phyloP scores from a whole-genome alignment of 768 basidiomycete species.

The Leccinum uliginosum region DNA sequence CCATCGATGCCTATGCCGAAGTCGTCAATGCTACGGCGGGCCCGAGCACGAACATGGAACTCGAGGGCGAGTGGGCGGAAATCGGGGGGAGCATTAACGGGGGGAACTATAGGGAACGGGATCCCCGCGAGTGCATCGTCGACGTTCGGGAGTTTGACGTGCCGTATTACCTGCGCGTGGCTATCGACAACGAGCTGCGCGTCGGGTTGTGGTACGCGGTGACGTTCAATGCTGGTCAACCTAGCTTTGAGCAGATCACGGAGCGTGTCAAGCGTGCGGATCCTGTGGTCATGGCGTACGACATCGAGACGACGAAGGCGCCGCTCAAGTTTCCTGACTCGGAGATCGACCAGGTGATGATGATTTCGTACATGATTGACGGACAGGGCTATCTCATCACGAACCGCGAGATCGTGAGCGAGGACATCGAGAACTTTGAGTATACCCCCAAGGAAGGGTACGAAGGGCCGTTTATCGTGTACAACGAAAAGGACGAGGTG shows the following conservation, averaged over 20 bases:
- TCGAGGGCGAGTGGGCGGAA: constrained; percentile 62
- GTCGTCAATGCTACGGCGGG: constrained; percentile 78
- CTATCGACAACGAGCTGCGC: constrained; percentile 96
- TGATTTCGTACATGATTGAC: constrained; percentile 99
- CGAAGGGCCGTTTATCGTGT: constrained; percentile 92
- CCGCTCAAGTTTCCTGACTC: constrained; percentile 99
- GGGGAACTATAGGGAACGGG: constrained; percentile 51
- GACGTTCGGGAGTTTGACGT: constrained; percentile 97
- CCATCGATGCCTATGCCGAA: constrained; percentile 97
- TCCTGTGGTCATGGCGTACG: constrained; percentile 97
- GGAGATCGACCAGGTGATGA: constrained; percentile 97
- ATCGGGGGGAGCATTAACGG: constrained; percentile 38
- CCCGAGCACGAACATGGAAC: constrained; percentile 61
- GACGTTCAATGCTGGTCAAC: constrained; percentile 76
- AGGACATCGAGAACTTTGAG: constrained; percentile 98
- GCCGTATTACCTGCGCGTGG: constrained; percentile 96
- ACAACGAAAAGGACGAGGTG: constrained; percentile 93
- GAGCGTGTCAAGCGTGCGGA: constrained; percentile 98
- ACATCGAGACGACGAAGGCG: constrained; percentile 99
- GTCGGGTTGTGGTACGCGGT: constrained; percentile 98
- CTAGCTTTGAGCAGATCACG: constrained; percentile 61
- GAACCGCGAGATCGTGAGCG: constrained; percentile 94
- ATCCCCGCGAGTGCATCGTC: constrained; percentile 89
- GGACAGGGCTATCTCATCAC: constrained; percentile 97
- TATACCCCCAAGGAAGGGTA: constrained; percentile 98